Percentiles rank a stretch among this genome's conserved stretches.
phyloP scores from a whole-genome alignment of 129 eudicot species.

The Smallanthus sonchifolius region DNA sequence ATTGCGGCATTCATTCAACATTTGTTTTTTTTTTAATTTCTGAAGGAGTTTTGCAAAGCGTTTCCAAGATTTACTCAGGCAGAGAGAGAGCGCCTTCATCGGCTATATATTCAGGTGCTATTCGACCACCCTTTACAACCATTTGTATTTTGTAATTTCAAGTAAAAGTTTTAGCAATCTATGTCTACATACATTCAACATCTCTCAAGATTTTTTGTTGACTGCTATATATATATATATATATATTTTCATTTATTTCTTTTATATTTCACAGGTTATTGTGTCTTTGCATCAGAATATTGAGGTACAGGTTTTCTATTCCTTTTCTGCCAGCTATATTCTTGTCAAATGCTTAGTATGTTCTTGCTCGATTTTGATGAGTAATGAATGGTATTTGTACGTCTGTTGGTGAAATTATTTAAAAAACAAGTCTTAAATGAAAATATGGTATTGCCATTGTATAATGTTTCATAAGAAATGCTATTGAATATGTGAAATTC shows the following conservation, averaged over 20 bases:
- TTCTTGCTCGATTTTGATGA: neutral
- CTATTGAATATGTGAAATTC: neutral
- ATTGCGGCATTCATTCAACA: neutral
- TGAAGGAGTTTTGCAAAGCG: slow-evolving; percentile 52
- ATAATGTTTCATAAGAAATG: neutral
- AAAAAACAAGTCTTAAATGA: neutral
- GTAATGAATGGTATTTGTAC: neutral
- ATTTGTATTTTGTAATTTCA: slow-evolving; percentile 4
- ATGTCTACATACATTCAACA: neutral
- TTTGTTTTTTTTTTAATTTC: slow-evolving; percentile 1
- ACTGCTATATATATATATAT: no score
- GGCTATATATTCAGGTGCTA: slow-evolving; percentile 52
- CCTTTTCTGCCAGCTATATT: neutral
- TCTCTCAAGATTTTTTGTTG: neutral
- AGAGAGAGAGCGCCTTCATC: slow-evolving; percentile 53
- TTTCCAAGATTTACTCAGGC: slow-evolving; percentile 46
- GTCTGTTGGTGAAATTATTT: neutral
- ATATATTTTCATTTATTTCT: no score
- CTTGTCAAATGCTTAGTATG: neutral
- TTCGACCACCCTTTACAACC: neutral
- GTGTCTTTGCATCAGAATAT: slow-evolving; percentile 54
- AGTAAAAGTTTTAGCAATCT: neutral
- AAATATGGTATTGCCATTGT: neutral
- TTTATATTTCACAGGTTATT: slow-evolving; percentile 42
- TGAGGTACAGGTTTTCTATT: slow-evolving; percentile 38